A percentile compares a stretch with the other conserved stretches of the same genome.
Conservation (phyloP, 495 filamentous ascomycete species). For the Penicillium crystallinum region DNA sequence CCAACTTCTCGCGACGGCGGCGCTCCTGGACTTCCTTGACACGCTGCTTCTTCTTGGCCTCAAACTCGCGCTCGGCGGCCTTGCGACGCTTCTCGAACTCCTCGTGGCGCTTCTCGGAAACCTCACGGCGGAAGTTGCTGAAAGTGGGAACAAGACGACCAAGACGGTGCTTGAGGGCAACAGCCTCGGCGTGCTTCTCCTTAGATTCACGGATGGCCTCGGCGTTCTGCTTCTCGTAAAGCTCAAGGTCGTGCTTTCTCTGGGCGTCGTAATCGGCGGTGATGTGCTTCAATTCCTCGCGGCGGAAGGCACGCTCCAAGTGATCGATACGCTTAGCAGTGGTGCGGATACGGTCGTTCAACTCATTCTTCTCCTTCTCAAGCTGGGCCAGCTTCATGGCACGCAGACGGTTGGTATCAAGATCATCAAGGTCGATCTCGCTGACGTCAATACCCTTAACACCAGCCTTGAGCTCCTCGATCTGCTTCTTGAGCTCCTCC, state of each 20-base stretch:
- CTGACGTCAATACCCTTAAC: constrained; percentile 73
- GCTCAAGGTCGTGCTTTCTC: constrained; percentile 69
- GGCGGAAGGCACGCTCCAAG: constrained; percentile 91
- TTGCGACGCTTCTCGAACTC: constrained; percentile 92
- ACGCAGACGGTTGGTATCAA: constrained; percentile 84
- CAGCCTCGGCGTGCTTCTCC: constrained; percentile 81
- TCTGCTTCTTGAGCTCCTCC: constrained; percentile 90
- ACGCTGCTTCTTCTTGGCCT: constrained; percentile 81
- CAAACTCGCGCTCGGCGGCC: constrained; percentile 81
- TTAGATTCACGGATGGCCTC: constrained; percentile 75
- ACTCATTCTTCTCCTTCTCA: constrained; percentile 94
- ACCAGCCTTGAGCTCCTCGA: constrained; percentile 89
- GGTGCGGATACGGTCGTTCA: constrained; percentile 81
- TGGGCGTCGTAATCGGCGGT: constrained; percentile 80
- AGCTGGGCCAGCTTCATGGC: constrained; percentile 91
- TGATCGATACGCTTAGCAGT: constrained; percentile 97
- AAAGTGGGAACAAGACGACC: constrained; percentile 74
- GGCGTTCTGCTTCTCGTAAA: constrained; percentile 71
- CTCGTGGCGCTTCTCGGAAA: constrained; percentile 81
- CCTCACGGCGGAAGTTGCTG: constrained; percentile 70
- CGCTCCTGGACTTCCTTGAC: constrained; percentile 77
- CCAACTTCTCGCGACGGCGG: constrained; percentile 65
- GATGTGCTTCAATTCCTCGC: constrained; percentile 90
- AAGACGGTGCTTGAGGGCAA: constrained; percentile 88
- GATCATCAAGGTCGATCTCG: constrained; percentile 72